Evolutionary conservation across 768 basidiomycete species (phyloP), one percentile per base, ranked within the genome.

Genomic region (Crucibulum laeve): DNA sequence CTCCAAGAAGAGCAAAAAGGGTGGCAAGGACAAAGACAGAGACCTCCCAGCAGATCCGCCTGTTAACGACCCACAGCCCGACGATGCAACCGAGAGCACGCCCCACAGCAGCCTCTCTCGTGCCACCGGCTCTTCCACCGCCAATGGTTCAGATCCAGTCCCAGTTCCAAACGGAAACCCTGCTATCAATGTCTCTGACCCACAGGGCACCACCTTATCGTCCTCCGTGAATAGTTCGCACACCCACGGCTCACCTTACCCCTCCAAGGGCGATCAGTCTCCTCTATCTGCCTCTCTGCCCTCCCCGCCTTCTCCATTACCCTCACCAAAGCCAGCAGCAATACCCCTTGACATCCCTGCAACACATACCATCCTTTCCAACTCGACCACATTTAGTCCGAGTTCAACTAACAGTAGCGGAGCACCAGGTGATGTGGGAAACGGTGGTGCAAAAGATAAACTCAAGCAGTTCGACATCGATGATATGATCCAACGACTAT

Each of bases 401-500:
- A 77, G 73, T 23, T 81, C 80, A 23, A 61, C 65, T 40, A 59
- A 61, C 25, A 69, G 63, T 48, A 69, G 60, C 49, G 59, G 62
- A 26, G 59, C 62, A 17, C 66, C 58, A 25, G 72, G 69, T 36
- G 73, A 74, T 15, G 50, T 64, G 14, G 65, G 67, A 42, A 76
- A 71, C 42, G 67, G 66, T 18, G 72, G 60, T 40, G 57, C 67
- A 51, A 83, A 79, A 63, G 79, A 77, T 43, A 83, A 75, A 64
- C 68, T 71, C 46, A 82, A 76, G 59, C 81, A 79, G 36, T 73
- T 97, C 54, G 96, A 99, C 64, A 82, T 98, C 45, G 95, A 98
- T 66, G 94, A 97, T 64, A 96, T 98, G 89, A 98, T 99, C 58
- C 84, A 88, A 59, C 83, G 95, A 40, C 77, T 99, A 36, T 74